Base-by-base conservation (phyloP, 371 early-diverging fungal species). In the Aphelidium insulamus region DNA sequence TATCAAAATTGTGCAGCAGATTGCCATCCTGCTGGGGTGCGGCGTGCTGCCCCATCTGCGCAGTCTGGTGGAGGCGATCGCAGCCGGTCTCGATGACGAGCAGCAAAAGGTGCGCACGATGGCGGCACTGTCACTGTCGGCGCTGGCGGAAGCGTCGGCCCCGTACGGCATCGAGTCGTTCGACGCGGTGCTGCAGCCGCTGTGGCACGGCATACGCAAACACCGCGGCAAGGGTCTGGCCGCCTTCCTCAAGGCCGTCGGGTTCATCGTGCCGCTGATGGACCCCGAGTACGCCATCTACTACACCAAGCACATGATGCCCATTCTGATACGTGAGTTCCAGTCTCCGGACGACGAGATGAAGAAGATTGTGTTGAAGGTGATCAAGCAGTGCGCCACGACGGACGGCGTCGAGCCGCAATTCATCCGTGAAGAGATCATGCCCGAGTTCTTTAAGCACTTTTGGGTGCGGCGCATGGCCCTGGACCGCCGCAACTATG, bases 391-490 rank as follows among this genome's bases (percentile, higher is more conserved):
- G 51, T 90, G 91, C 52, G 76, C 83, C 9, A 77, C 77, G 3
- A 86, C 91, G 0, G 85, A 86, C 11, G 95, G 92, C 36, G 84
- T 92, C 4, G 66, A 71, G 28, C 70, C 79, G 2, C 56, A 54
- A 17, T 86, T 81, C 48, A 77, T 94, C 41, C 68, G 71, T 43
- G 66, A 66, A 35, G 81, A 84, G 32, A 82, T 97, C 31, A 49
- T 94, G 15, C 87, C 88, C 10, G 86, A 85, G 46, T 94, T 76
- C 50, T 91, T 94, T 52, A 75, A 75, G 39, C 61, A 83, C 55
- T 94, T 97, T 52, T 97, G 97, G 97, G 84, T 87, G 3, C 72
- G 94, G 23, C 72, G 94, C 36, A 87, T 85, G 83, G 92, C 92
- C 0, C 54, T 95, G 36, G 94, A 94, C 52, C 72, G 77, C 27